Percentiles rank a stretch among this genome's conserved stretches.
phyloP scores from a whole-genome alignment of 2,329 filamentous ascomycete species.

The Trichoderma sp. region DNA sequence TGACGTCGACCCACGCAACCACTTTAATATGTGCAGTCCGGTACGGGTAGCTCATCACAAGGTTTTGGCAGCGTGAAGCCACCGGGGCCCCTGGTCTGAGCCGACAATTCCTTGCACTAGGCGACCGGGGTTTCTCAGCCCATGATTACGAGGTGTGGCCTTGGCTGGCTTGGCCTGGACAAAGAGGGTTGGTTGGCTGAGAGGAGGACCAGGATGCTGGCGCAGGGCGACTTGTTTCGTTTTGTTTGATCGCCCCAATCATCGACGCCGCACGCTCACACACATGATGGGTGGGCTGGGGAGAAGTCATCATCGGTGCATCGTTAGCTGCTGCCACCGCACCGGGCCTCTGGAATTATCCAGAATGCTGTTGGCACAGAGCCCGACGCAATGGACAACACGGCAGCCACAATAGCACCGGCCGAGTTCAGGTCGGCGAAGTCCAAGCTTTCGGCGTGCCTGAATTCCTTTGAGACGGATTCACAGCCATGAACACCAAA shows the following conservation, averaged over 20 bases:
- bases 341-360: conserved; percentile 1
- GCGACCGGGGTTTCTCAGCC: conserved; percentile 15
- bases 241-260: conserved; percentile 25
- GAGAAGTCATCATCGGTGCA: neutral
- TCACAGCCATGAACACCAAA: conserved; percentile 6
- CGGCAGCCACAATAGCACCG: neutral
- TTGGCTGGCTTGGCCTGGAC: conserved; percentile 15
- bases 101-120: conserved; percentile 4
- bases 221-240: conserved; percentile 24
- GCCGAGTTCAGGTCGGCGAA: neutral
- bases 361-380: conserved; percentile 1
- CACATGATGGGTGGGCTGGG: neutral
- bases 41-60: conserved; percentile 2
- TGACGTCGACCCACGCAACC: conserved; percentile 20
- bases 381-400: neutral
- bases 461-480: neutral
- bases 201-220: conserved; percentile 5
- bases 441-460: neutral
- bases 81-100: conserved; percentile 12
- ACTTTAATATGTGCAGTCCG: neutral
- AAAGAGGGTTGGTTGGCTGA: conserved; percentile 11
- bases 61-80: conserved; percentile 22
- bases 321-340: neutral
- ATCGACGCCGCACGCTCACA: neutral
- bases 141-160: conserved; percentile 22